Conservation (phyloP, 2,329 filamentous ascomycete species). For the Trichophyton rubrum region DNA sequence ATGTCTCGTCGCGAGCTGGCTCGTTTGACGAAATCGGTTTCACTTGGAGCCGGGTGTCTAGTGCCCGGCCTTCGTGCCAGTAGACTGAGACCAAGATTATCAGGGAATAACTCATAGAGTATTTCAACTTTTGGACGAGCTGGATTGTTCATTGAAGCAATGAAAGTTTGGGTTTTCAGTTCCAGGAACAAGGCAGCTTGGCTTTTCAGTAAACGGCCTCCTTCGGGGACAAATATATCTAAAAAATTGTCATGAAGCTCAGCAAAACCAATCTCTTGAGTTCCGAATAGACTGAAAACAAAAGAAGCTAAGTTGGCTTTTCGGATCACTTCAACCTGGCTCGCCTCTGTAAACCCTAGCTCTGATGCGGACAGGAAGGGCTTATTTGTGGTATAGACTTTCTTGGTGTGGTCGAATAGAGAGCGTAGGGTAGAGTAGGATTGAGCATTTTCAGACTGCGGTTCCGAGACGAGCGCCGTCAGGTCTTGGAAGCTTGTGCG, state of each 20-base stretch:
- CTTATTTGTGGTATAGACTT: conserved; percentile 45
- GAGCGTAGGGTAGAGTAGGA: conserved; percentile 51
- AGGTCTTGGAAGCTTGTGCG: conserved; percentile 46
- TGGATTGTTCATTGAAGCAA: conserved; percentile 47
- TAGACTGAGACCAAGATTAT: conserved; percentile 43
- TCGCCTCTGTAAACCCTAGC: conserved; percentile 38
- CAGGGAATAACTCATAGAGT: conserved; percentile 48
- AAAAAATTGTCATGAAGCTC: conserved; percentile 52
- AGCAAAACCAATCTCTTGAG: conserved; percentile 51
- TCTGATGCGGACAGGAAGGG: conserved; percentile 45
- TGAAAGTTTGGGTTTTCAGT: conserved; percentile 55
- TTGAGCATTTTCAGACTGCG: conserved; percentile 45
- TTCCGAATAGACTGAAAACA: conserved; percentile 50
- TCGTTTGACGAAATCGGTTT: conserved; percentile 47
- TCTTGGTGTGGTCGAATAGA: conserved; percentile 51
- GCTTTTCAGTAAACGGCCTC: conserved; percentile 45
- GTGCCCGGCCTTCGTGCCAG: conserved; percentile 43
- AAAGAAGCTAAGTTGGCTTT: conserved; percentile 55
- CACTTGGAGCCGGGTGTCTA: conserved; percentile 43
- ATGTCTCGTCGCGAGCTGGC: conserved; percentile 44
- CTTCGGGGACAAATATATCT: conserved; percentile 50
- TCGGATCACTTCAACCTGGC: conserved; percentile 47
- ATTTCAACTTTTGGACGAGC: conserved; percentile 44
- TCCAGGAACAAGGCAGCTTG: conserved; percentile 51
- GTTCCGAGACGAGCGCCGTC: conserved; percentile 44